Base-by-base conservation (phyloP, 352 stramenopile species). In the Saprolegnia diclina region DNA sequence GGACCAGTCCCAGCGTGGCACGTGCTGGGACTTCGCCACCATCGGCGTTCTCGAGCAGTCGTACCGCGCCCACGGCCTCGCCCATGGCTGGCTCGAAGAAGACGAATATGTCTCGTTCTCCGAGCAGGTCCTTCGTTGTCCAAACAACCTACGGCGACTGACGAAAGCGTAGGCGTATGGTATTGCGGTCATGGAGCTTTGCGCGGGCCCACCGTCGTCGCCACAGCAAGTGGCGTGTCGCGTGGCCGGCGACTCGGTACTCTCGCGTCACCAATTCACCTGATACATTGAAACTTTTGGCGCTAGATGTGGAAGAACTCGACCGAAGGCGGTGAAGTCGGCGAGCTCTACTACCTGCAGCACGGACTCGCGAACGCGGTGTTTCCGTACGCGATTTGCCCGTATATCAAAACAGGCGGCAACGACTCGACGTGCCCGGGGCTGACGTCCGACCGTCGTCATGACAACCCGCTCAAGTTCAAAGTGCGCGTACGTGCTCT, bases 11-110 rank as follows among this genome's bases (percentile, higher is more conserved):
- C 77, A 85, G 48, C 84, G 84, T 44, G 84, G 84, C 24, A 92
- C 82, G 3, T 92, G 84, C 72, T 92, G 84, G 84, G 84, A 92
- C 70, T 92, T 92, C 53, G 82, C 84, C 7, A 90, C 84, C 11
- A 83, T 92, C 46, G 81, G 81, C 29, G 87, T 92, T 57, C 71
- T 92, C 35, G 84, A 92, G 72, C 82, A 92, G 66, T 90, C 82
- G 56, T 92, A 92, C 66, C 78, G 84, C 29, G 81, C 80, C 24
- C 77, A 89, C n/a, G 84, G 82, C 52, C 65, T 92, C 24, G 67
- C 65, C 42, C 81, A 85, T 22, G 82, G 79, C 45, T 92, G 82
- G 81, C 82, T 92, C 6, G 72, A 80, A 4, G 71, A 72, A 26
- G 79, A 92, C 44, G 81, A 90, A 64, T 92, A 90, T 52, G 82